Evolutionary conservation across 179 eudicot species (phyloP).

Genomic region (Heliamphora pulchella): DNA sequence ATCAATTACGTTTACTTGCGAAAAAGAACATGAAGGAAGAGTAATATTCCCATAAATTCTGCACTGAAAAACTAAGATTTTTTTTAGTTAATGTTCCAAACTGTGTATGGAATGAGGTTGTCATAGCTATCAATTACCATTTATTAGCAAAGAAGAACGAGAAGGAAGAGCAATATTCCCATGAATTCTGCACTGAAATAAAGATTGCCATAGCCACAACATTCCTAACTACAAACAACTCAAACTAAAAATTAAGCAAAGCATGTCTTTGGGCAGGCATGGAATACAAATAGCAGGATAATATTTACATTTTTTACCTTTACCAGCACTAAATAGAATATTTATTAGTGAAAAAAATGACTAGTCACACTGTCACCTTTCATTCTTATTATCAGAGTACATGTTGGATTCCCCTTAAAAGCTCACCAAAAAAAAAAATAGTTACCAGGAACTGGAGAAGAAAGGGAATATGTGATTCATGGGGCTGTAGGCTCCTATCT

Average conservation of each 20-base stretch:
- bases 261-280: background rate
- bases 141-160: too few relatives aligned
- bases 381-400: background rate
- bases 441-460: conserved; percentile 92
- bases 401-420: background rate
- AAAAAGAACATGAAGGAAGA: too few relatives aligned
- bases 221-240: too few relatives aligned
- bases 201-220: background rate
- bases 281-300: background rate
- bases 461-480: conserved; percentile 95
- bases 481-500: conserved; percentile 75
- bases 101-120: background rate
- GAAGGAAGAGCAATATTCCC: background rate
- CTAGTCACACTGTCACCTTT: background rate
- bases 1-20: too few relatives aligned
- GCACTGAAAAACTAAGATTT: too few relatives aligned
- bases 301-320: background rate
- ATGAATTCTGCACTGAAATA: background rate
- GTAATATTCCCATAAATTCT: too few relatives aligned
- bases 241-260: background rate
- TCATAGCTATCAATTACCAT: background rate
- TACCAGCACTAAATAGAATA: background rate
- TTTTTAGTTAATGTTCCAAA: background rate
- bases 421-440: background rate
- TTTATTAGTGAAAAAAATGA: background rate